Conservation (phyloP, 768 basidiomycete species). For the Piloderma croceum region DNA sequence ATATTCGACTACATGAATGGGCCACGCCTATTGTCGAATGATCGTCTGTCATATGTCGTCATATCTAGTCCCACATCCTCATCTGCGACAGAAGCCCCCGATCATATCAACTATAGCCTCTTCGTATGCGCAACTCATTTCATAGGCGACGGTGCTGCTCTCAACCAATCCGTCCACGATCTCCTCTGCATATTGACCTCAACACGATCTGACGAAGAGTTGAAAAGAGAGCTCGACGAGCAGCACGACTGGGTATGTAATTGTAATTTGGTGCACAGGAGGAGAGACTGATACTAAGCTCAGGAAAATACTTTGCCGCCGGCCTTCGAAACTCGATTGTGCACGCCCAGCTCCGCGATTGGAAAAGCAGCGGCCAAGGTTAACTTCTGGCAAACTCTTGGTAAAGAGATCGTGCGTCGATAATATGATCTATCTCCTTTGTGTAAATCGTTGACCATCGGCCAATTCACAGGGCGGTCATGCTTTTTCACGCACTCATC, state of each 20-base stretch:
- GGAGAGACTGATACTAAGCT: too few relatives aligned
- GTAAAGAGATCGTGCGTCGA: too few relatives aligned
- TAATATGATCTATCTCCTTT: too few relatives aligned
- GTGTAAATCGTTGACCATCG: too few relatives aligned
- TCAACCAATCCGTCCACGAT: neutral
- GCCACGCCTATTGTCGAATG: slow-evolving; percentile 61
- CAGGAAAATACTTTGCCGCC: slow-evolving; percentile 20
- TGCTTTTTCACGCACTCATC: too few relatives aligned
- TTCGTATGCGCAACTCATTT: too few relatives aligned
- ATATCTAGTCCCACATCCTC: slow-evolving; percentile 35
- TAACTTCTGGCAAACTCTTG: slow-evolving; percentile 49
- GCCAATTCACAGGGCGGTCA: too few relatives aligned
- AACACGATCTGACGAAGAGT: slow-evolving; percentile 16
- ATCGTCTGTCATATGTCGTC: slow-evolving; percentile 61
- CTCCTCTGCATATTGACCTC: slow-evolving; percentile 3
- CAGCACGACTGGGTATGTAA: slow-evolving; percentile 17
- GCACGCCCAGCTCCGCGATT: slow-evolving; percentile 13
- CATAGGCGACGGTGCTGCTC: too few relatives aligned
- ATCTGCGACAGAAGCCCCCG: too few relatives aligned
- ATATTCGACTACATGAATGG: slow-evolving; percentile 88
- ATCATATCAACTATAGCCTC: too few relatives aligned
- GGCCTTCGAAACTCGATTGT: slow-evolving; percentile 23
- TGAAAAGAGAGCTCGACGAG: slow-evolving; percentile 13
- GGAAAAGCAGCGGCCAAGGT: too few relatives aligned
- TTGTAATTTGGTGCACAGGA: too few relatives aligned